Conservation (phyloP, 345 rosid genomes). For the Syzygium aromaticum region DNA sequence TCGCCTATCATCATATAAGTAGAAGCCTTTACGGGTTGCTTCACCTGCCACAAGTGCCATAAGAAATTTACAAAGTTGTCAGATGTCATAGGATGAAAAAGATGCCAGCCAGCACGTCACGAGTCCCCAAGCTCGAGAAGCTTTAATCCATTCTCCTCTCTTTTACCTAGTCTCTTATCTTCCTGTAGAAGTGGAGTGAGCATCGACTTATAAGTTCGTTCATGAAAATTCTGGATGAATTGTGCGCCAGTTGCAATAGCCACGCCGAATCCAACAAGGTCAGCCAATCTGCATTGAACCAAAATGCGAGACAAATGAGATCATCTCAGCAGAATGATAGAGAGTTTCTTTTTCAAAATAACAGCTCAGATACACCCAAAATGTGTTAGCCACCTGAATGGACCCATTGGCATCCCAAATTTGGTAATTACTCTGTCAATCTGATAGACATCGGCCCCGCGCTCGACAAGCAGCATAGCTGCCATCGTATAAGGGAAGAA, state of each 20-base stretch:
- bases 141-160: conserved; percentile 41
- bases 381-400: conserved; percentile 52
- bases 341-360: not conserved
- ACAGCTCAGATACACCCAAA: not conserved
- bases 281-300: conserved; percentile 52
- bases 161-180: conserved; percentile 87
- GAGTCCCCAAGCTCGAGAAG: conserved; percentile 58
- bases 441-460: conserved; percentile 66
- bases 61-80: not conserved
- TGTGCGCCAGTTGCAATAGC: conserved; percentile 72
- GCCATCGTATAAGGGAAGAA: conserved; percentile 93
- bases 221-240: conserved; percentile 75
- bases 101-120: conserved; percentile 65
- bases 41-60: conserved; percentile 50
- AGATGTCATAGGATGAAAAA: not conserved
- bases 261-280: conserved; percentile 93
- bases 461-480: conserved; percentile 76
- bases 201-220: conserved; percentile 80
- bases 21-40: conserved; percentile 76
- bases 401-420: conserved; percentile 99
- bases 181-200: conserved; percentile 78
- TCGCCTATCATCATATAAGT: conserved; percentile 71
- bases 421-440: conserved; percentile 69
- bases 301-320: not conserved
- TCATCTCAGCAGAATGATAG: not conserved